phyloP scores from a whole-genome alignment of 805 yeast species.

The Brettanomyces nanus region DNA sequence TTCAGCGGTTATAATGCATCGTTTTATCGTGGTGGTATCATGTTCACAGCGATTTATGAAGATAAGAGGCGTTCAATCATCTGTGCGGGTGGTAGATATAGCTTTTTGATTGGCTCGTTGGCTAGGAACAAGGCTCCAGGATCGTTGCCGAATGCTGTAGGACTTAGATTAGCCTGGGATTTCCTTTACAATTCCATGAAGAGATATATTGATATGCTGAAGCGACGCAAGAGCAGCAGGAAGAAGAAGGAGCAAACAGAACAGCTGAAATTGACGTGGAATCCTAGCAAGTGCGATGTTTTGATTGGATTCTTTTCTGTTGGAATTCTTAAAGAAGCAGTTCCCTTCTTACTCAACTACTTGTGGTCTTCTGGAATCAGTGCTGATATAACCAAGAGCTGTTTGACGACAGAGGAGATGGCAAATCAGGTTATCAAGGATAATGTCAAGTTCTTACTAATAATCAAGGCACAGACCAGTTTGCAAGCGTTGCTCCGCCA shows the following conservation, averaged over 20 bases:
- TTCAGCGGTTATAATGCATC: constrained; percentile 74
- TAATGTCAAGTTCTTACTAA: constrained; percentile 69
- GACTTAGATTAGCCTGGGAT: constrained; percentile 77
- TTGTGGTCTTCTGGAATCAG: constrained; percentile 76
- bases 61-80: constrained; percentile 45
- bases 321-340: constrained; percentile 46
- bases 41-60: constrained; percentile 81
- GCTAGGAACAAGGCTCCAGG: constrained; percentile 37
- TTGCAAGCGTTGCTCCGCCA: constrained; percentile 12
- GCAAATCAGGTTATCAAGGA: constrained; percentile 53
- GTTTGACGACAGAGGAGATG: constrained; percentile 53
- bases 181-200: constrained; percentile 46
- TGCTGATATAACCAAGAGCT: constrained; percentile 55
- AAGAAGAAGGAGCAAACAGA: constrained; percentile 29
- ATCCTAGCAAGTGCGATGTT: constrained; percentile 68
- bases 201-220: constrained; percentile 33
- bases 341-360: constrained; percentile 51
- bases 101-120: constrained; percentile 56
- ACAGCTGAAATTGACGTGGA: constrained; percentile 29
- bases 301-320: constrained; percentile 63
- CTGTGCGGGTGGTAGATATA: constrained; percentile 95
- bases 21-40: constrained; percentile 72
- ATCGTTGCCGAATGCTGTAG: constrained; percentile 58
- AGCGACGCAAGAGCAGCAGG: constrained; percentile 13
- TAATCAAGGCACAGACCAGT: constrained; percentile 58